Base-by-base conservation (phyloP, 148 eudicot species). In the Beta vulgaris region DNA sequence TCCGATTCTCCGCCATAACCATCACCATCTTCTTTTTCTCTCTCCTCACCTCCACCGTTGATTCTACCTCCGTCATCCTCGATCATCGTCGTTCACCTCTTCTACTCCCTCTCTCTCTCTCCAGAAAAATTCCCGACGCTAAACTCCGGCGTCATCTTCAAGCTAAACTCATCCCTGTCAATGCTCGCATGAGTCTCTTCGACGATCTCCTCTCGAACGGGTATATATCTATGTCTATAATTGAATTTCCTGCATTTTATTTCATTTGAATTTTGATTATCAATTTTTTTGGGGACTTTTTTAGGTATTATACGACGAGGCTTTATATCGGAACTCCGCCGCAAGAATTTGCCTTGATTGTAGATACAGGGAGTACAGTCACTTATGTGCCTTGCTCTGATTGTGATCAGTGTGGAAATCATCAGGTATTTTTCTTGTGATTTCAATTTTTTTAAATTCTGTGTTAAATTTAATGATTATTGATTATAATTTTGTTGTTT, bases 301-400 rank as follows among this genome's bases (percentile, higher is more conserved):
- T 18, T 81, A 92, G 98, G 75, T 90, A 92, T 72, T 91, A 91
- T 67, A 89, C 99, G 44, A 89, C 99, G 69, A 84, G 93, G 79
- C 72, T 95, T 31, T 91, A 89, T 87, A 89, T 95, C 43, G 97
- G 97, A 62, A 89, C 96, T 14, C 99, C 97, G 19, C 85, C 92
- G n/a, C 97, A 95, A 86, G 85, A 81, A 71, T 95, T 95, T 71
- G 93, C 97, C 31, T 87, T 95, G 61, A 95, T 92, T 9, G 97
- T 95, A 35, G 99, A 95, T 69, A 90, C 96, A 4, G 99, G 99
- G 29, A 95, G 99, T 69, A 88, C 99, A 31, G 99, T 91, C n/a
- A 95, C 99, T 8, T 95, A 92, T 69, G 99, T 95, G 80, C 99
- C 99, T 0, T 95, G 99, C 78, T 84, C 91, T 65, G 80, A 91